Evolutionary conservation across 2,329 filamentous ascomycete genomes (phyloP), one percentile per base, ranked within the genome.

Genomic region (Venturiaceae sp.): DNA sequence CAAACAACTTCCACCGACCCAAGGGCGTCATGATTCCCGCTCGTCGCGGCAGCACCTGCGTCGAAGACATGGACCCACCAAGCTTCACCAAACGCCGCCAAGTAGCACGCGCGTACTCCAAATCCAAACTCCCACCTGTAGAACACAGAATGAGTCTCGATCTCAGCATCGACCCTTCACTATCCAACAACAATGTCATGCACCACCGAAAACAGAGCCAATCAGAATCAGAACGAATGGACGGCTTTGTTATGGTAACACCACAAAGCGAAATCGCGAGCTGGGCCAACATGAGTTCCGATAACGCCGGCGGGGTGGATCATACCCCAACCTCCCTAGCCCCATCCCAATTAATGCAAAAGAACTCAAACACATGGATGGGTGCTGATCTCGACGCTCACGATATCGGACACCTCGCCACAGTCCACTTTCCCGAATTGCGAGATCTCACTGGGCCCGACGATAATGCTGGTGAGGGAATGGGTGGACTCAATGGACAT

Each of bases 381-480:
- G 64, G 64, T 39, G 62, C 65, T 7, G 52, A 61, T 41, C n/a
- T 60, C 14, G 58, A 61, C 14, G 26, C n/a, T 7, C 26, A 56
- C 30, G 52, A 56, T 11, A 57, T 61, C 37, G 41, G 34, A 36
- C 30, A 53, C 39, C 47, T 70, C 30, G 67, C 67, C 1, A 66
- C 63, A 41, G 67, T 67, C 41, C 68, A 71, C 62, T 70, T 70
- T 57, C 68, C 69, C 0, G 68, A 70, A 58, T 63, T 71, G 26
- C 61, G 59, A 3, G 61, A 59, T 6, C 16, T 58, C 1, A 60
- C 63, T 2, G 56, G 16, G 11, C 60, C 54, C 4, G 62, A 53
- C 16, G 60, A 60, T 13, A 54, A 26, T 9, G 28, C 11, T 26
- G 14, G 9, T 39, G 39, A 37, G 3, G 39, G 55, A 65, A 46